These are phyloP conservation scores for Capsicum rhomboideum DNA, from an alignment of 257 asterid species.

Conservation along the genomic window DNA sequence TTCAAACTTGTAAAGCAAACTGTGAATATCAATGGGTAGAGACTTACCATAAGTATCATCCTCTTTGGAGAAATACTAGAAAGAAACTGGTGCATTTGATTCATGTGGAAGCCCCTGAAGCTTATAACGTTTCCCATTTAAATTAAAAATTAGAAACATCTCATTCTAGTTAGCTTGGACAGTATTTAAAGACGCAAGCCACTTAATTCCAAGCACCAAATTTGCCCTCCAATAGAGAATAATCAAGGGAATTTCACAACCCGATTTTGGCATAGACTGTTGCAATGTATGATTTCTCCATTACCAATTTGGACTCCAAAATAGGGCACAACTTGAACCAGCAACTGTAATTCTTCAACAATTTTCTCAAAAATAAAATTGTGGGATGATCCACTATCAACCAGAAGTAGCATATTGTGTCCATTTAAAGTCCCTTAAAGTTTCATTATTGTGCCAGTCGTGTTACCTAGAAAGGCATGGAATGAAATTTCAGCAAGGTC, in stretches of 20 bases:
- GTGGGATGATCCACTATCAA: neutral
- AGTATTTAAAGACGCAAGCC: neutral
- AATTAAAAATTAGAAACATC: neutral
- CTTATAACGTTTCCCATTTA: neutral
- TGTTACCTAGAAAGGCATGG: neutral
- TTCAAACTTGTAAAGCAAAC: neutral
- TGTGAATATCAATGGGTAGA: neutral
- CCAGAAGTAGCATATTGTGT: neutral
- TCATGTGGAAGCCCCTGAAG: neutral
- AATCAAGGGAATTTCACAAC: neutral
- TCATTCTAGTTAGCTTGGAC: neutral
- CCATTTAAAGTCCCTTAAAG: neutral
- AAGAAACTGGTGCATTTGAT: neutral
- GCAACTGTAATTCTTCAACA: neutral
- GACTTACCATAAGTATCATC: neutral
- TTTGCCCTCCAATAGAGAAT: neutral
- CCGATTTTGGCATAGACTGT: neutral
- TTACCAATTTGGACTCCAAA: neutral
- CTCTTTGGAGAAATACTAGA: neutral
- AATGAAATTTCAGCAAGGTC: neutral
- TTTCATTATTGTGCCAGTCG: neutral
- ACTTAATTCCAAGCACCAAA: neutral
- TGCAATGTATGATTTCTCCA: neutral
- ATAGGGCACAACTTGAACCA: neutral
- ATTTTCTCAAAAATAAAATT: neutral